Evolutionary conservation across 139 green algal genomes (phyloP).

Genomic region (Astrephomene gubernaculifera): DNA sequence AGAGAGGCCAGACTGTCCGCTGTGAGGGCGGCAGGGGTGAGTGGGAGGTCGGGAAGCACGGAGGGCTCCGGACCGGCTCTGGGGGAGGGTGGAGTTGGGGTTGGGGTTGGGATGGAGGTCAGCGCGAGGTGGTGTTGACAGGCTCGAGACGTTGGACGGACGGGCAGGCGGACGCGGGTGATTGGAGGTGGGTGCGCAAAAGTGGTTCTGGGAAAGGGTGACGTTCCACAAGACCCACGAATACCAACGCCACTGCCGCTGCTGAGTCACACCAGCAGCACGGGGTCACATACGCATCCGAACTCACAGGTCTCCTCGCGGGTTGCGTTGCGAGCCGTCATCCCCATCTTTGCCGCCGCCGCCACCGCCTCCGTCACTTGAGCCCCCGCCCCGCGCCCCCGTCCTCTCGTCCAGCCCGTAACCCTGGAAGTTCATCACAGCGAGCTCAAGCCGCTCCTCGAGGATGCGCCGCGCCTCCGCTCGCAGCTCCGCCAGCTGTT

Average conservation of each 20-base stretch:
- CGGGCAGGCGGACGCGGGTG: no score
- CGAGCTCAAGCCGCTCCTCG: constrained; percentile 44
- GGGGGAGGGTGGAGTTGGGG: no score
- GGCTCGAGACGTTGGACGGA: no score
- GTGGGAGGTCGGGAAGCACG: neutral
- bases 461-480: constrained; percentile 40
- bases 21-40: constrained; percentile 17
- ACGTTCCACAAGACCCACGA: no score
- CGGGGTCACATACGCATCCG: no score
- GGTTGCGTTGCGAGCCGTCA: neutral
- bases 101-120: no score
- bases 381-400: neutral
- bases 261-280: no score
- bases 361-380: neutral
- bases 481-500: constrained; percentile 21
- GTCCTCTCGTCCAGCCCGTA: constrained; percentile 54
- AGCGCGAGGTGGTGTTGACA: no score
- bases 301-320: no score
- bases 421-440: constrained; percentile 40
- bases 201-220: no score
- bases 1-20: constrained; percentile 29
- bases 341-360: neutral
- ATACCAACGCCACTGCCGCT: no score
- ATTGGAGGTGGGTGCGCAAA: no score
- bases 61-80: constrained; percentile 1